Evolutionary conservation across 495 filamentous ascomycete species (phyloP).

Genomic region (Aspergillus campestris): DNA sequence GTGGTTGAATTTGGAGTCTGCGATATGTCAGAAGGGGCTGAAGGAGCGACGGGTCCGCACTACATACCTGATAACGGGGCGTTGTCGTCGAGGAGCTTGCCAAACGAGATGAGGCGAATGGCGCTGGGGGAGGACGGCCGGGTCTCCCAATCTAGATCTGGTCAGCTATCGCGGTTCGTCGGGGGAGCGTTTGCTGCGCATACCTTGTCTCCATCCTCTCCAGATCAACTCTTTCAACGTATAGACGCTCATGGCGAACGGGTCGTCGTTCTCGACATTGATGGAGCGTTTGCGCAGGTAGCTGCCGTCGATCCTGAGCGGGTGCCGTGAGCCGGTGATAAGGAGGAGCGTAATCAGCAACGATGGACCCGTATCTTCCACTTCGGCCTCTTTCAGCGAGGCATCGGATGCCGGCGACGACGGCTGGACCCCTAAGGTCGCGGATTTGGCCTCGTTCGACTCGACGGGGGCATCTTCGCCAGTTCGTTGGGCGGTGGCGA

Average conservation of each 20-base stretch:
- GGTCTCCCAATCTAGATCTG: slow-evolving; percentile 66
- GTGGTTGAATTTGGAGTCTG: slow-evolving; percentile 71
- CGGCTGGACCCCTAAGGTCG: slow-evolving; percentile 15
- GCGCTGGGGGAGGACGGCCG: slow-evolving; percentile 73
- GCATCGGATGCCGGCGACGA: slow-evolving; percentile 29
- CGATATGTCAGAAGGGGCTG: slow-evolving; percentile 3
- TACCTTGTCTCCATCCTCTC: slow-evolving; percentile 75
- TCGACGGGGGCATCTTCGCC: slow-evolving; percentile 17
- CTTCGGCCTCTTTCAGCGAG: slow-evolving; percentile 26
- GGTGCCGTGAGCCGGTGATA: slow-evolving; percentile 72
- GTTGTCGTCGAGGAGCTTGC: slow-evolving; percentile 81
- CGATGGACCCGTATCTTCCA: slow-evolving; percentile 36
- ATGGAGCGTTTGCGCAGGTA: slow-evolving; percentile 75
- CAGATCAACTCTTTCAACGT: slow-evolving; percentile 87
- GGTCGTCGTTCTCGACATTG: slow-evolving; percentile 66
- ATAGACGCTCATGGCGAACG: slow-evolving; percentile 82
- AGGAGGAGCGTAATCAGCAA: slow-evolving; percentile 66
- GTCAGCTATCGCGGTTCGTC: background rate
- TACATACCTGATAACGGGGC: slow-evolving; percentile 60
- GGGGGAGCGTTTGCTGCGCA: slow-evolving; percentile 1
- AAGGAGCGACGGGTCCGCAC: no score
- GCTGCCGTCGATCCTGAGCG: slow-evolving; percentile 77
- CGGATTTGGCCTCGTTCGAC: slow-evolving; percentile 27
- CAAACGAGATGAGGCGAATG: slow-evolving; percentile 84
- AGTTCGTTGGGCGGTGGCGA: slow-evolving; percentile 9